A percentile compares a stretch with the other conserved stretches of the same genome.
Conservation (phyloP, 108 stramenopile species). For the Nitzschia sp. region DNA sequence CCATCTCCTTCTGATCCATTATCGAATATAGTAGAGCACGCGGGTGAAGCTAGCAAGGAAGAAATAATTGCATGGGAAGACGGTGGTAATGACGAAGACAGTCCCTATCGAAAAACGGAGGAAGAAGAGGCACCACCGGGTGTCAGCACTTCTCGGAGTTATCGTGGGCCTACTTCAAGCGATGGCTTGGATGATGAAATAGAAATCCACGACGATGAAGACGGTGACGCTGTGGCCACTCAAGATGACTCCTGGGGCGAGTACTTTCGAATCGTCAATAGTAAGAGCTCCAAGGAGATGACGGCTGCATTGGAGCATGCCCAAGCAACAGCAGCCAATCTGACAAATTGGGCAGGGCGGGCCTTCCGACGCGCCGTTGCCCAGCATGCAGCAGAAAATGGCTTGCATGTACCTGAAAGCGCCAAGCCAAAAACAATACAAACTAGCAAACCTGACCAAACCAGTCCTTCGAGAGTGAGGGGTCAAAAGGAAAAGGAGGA, state of each 20-base stretch:
- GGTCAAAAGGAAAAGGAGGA: not conserved
- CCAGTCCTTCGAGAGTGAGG: not conserved
- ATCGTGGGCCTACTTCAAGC: no score
- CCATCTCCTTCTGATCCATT: no score
- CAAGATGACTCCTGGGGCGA: conserved; percentile 1
- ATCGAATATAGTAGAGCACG: no score
- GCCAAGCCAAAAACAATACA: conserved; percentile 6
- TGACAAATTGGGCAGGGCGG: conserved; percentile 92
- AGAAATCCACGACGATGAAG: not conserved
- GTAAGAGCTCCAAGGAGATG: conserved; percentile 20
- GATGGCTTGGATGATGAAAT: conserved; percentile 15
- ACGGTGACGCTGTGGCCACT: not conserved
- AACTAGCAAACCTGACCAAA: not conserved
- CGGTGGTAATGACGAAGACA: conserved; percentile 14
- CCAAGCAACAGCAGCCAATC: conserved; percentile 73
- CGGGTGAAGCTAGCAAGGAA: no score
- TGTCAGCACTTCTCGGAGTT: no score
- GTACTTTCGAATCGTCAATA: conserved; percentile 3
- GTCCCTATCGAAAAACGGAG: no score
- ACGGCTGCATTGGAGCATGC: conserved; percentile 73
- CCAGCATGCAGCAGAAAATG: conserved; percentile 55
- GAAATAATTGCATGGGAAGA: conserved; percentile 35
- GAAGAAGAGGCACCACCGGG: no score
- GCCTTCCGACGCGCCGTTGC: conserved; percentile 87
- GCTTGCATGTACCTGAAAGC: conserved; percentile 8